phyloP scores from a whole-genome alignment of 1,284 basidiomycete species.

The Cryptococcus amylolentus region DNA sequence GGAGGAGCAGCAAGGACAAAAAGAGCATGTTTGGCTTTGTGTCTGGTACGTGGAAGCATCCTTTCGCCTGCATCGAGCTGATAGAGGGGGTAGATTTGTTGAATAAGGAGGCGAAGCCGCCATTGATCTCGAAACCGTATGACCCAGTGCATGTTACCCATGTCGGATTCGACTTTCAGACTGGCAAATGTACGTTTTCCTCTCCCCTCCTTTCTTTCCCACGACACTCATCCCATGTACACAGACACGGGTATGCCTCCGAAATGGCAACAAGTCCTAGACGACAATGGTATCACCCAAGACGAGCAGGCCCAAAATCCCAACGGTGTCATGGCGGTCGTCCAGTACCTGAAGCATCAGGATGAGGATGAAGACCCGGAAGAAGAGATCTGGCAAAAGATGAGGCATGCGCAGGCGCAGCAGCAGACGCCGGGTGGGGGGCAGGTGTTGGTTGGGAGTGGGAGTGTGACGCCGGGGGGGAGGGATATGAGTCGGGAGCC shows the following conservation, averaged over 20 bases:
- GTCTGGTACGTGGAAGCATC: constrained; percentile 35
- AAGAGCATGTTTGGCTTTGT: constrained; percentile 51
- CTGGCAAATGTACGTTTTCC: constrained; percentile 69
- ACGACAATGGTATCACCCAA: constrained; percentile 92
- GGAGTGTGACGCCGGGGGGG: neutral
- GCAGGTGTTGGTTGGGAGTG: neutral
- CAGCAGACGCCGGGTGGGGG: neutral
- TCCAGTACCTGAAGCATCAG: constrained; percentile 71
- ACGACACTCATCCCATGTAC: neutral
- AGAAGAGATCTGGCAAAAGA: constrained; percentile 72
- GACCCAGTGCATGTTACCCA: constrained; percentile 99
- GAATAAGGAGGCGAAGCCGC: constrained; percentile 60
- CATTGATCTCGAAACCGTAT: constrained; percentile 93
- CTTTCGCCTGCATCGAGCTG: neutral
- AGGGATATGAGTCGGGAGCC: constrained; percentile 44
- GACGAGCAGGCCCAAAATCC: constrained; percentile 97
- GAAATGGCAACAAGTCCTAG: constrained; percentile 97
- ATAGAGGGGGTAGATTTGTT: constrained; percentile 62
- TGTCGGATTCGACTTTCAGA: constrained; percentile 98
- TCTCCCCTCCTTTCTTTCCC: neutral
- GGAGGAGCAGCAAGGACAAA: constrained; percentile 49
- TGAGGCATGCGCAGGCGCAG: constrained; percentile 49
- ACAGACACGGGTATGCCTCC: constrained; percentile 85
- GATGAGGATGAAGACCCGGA: constrained; percentile 47
- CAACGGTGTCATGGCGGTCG: constrained; percentile 94